Percentiles rank a stretch among this genome's conserved stretches.
Evolutionary conservation across 495 filamentous ascomycete genomes (phyloP).

Genomic region (Echria macrotheca): DNA sequence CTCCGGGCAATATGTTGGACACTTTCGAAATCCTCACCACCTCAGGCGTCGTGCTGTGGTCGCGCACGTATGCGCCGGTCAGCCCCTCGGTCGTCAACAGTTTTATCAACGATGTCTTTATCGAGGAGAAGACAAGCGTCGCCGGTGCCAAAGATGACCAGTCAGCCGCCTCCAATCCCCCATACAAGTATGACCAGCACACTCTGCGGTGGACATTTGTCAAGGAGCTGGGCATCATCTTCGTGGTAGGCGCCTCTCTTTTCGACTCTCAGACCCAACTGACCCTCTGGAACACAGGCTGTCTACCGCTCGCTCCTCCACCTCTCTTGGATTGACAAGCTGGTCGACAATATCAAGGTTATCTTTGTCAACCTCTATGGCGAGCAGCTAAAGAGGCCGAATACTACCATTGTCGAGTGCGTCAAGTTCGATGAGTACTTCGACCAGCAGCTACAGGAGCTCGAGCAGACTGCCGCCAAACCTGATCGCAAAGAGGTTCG

Average conservation of each 20-base stretch:
- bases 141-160: slow-evolving; percentile 52
- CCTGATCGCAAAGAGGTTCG: slow-evolving; percentile 24
- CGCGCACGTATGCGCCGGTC: slow-evolving; percentile 74
- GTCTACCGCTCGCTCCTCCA: slow-evolving; percentile 95
- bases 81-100: slow-evolving; percentile 81
- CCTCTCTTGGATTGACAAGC: slow-evolving; percentile 93
- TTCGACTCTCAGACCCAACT: neutral
- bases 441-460: slow-evolving; percentile 80
- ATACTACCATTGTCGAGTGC: slow-evolving; percentile 68
- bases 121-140: slow-evolving; percentile 75
- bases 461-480: slow-evolving; percentile 52
- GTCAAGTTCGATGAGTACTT: slow-evolving; percentile 87
- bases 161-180: slow-evolving; percentile 55
- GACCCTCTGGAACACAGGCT: slow-evolving; percentile 51
- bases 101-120: slow-evolving; percentile 93
- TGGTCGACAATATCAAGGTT: slow-evolving; percentile 86
- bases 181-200: slow-evolving; percentile 88
- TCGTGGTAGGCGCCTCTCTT: slow-evolving; percentile 68
- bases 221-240: slow-evolving; percentile 91
- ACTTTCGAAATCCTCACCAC: slow-evolving; percentile 93
- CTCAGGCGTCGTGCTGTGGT: slow-evolving; percentile 96
- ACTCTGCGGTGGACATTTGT: slow-evolving; percentile 88
- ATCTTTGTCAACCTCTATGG: slow-evolving; percentile 86
- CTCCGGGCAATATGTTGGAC: slow-evolving; percentile 69
- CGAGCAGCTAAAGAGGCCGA: slow-evolving; percentile 74